These are phyloP conservation scores for Hyaloscypha hepaticicola DNA, from an alignment of 495 filamentous ascomycete genomes.

Conservation along the genomic window DNA sequence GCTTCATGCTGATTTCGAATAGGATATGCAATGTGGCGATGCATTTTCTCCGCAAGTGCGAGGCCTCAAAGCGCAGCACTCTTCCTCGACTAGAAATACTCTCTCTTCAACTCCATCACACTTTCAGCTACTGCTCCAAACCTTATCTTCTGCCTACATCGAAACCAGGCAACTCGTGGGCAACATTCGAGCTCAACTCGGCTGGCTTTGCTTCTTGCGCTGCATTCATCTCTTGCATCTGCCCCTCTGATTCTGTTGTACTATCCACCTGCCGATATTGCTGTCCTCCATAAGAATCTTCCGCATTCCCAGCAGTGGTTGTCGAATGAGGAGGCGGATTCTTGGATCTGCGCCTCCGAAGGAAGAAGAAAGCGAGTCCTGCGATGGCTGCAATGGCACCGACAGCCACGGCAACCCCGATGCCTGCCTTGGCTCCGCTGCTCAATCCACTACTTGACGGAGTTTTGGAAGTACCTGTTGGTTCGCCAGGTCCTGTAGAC, in stretches of 20 bases:
- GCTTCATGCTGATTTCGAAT: too few species aligned
- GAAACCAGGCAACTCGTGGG: not conserved
- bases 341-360: not conserved
- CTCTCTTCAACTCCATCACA: not conserved
- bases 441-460: not conserved
- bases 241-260: not conserved
- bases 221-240: not conserved
- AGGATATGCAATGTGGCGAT: too few species aligned
- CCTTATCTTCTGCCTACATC: not conserved
- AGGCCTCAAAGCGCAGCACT: too few species aligned
- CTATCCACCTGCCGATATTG: not conserved
- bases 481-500: not conserved
- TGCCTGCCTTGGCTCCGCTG: not conserved
- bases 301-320: not conserved
- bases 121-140: not conserved
- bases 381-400: not conserved
- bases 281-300: not conserved
- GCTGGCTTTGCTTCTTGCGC: not conserved
- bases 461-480: not conserved
- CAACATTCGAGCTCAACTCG: not conserved
- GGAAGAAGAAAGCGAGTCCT: not conserved
- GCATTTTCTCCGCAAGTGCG: too few species aligned
- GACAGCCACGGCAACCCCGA: constrained; percentile 11
- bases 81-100: too few species aligned
- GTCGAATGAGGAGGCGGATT: not conserved